A percentile compares a stretch with the other conserved stretches of the same genome.
Conservation (phyloP, 345 rosid genomes). For the Gossypium anomalum region DNA sequence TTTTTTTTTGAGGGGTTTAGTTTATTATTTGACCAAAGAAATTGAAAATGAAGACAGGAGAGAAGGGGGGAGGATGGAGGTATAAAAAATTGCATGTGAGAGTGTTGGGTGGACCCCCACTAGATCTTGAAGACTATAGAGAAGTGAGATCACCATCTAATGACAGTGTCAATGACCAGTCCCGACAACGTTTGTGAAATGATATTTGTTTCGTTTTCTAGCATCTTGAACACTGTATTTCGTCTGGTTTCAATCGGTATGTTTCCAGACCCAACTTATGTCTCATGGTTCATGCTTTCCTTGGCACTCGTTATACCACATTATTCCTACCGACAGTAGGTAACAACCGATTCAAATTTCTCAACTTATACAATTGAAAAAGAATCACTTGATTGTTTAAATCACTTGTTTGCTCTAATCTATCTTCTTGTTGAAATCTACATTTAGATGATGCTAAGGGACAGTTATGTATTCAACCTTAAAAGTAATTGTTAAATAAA, state of each 20-base stretch:
- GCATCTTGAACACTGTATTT: neutral
- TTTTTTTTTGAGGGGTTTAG: neutral
- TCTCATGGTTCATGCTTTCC: neutral
- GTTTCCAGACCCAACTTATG: conserved; percentile 6
- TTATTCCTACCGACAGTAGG: neutral
- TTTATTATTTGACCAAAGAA: neutral
- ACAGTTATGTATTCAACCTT: too few species aligned
- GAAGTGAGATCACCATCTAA: conserved; percentile 20
- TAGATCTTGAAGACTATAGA: neutral
- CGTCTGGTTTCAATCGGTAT: conserved; percentile 29
- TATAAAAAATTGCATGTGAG: conserved; percentile 22
- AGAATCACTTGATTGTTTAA: too few species aligned
- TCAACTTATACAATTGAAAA: too few species aligned
- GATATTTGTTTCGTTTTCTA: too few species aligned
- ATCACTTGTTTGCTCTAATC: too few species aligned
- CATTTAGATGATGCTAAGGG: too few species aligned
- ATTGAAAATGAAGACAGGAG: neutral
- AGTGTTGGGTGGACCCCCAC: conserved; percentile 27
- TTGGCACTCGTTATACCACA: neutral
- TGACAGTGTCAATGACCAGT: conserved; percentile 7
- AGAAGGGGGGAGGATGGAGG: neutral
- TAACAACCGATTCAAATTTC: neutral
- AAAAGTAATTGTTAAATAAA: too few species aligned
- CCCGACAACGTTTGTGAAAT: neutral
- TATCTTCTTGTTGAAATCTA: too few species aligned